Percentiles rank a stretch among this genome's conserved stretches.
phyloP scores from a whole-genome alignment of 306 rosid species.

The Lagenaria siceraria region DNA sequence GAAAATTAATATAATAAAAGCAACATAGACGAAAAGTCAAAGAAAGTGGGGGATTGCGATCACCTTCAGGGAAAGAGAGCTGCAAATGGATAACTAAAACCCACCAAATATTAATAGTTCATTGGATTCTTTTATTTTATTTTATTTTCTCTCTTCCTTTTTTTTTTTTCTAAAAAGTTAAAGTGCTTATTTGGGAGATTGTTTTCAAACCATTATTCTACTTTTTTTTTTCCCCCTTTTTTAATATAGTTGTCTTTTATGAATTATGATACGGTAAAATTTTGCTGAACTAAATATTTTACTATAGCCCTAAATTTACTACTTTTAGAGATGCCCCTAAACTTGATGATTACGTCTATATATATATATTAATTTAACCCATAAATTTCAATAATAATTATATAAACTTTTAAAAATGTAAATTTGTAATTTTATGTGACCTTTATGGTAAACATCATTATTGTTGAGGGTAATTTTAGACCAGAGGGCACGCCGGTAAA shows the following conservation, averaged over 20 bases:
- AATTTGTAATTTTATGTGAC: no score
- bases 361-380: neutral
- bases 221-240: neutral
- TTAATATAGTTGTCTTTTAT: neutral
- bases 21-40: slow-evolving; percentile 48
- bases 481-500: no score
- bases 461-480: no score
- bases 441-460: no score
- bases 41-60: slow-evolving; percentile 42
- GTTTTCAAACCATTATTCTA: neutral
- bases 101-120: neutral
- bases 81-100: slow-evolving; percentile 2
- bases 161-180: neutral
- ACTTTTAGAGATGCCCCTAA: no score
- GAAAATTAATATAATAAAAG: neutral
- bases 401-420: no score
- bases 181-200: neutral
- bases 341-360: neutral
- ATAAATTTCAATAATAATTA: no score
- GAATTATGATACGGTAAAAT: neutral
- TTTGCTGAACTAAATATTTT: neutral
- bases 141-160: no score
- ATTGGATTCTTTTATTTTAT: neutral
- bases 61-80: slow-evolving; percentile 30
- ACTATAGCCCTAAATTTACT: neutral